Percentiles rank a stretch among this genome's conserved stretches.
Evolutionary conservation across 2,329 filamentous ascomycete genomes (phyloP).

Genomic region (Dothidotthia symphoricarpi): DNA sequence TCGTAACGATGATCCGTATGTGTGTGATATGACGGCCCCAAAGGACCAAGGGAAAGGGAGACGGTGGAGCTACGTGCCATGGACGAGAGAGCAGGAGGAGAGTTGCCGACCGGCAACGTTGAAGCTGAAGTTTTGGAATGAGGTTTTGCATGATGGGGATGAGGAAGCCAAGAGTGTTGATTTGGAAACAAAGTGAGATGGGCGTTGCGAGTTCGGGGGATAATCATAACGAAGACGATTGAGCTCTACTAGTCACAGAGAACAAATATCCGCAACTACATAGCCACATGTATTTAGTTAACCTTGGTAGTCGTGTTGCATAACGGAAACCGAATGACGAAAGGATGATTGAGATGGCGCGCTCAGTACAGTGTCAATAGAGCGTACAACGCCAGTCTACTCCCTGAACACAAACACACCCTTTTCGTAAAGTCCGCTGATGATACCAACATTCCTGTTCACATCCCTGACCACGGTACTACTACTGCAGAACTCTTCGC

Average conservation of each 20-base stretch:
- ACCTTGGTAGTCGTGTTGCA: too few relatives aligned
- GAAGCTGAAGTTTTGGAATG: conserved; percentile 10
- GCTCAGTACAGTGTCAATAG: too few relatives aligned
- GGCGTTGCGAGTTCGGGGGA: too few relatives aligned
- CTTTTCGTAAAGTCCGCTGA: conserved; percentile 44
- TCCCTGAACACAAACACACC: conserved; percentile 42
- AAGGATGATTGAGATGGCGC: too few relatives aligned
- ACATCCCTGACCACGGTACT: conserved; percentile 42
- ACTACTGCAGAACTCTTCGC: conserved; percentile 38
- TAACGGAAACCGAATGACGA: too few relatives aligned
- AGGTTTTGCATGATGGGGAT: too few relatives aligned
- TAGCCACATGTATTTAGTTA: too few relatives aligned
- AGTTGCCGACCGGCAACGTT: conserved; percentile 17
- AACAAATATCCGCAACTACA: too few relatives aligned
- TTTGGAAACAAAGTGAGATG: too few relatives aligned
- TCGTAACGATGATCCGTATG: conserved; percentile 2
- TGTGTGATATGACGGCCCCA: neutral
- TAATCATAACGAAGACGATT: too few relatives aligned
- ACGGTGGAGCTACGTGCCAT: conserved; percentile 31
- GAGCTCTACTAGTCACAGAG: too few relatives aligned
- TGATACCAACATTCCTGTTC: conserved; percentile 35
- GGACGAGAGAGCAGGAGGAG: conserved; percentile 27
- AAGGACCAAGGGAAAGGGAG: conserved; percentile 11
- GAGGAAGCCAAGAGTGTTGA: too few relatives aligned
- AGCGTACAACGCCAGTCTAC: conserved; percentile 8